These are phyloP conservation scores for Carallia pectinifolia DNA, from an alignment of 345 rosid species.

Conservation along the genomic window DNA sequence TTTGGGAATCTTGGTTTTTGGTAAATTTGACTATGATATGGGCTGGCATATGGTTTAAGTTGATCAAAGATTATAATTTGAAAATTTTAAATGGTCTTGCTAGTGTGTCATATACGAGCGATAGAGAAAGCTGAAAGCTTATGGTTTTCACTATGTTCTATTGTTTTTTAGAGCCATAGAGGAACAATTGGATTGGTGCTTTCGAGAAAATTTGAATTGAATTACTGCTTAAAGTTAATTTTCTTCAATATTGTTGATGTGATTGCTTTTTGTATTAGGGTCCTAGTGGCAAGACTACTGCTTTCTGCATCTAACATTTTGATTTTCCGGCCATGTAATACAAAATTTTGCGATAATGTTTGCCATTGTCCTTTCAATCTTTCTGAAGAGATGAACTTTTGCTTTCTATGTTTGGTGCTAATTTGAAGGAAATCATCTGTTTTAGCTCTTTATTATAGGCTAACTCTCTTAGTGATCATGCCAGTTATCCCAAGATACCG, in stretches of 20 bases:
- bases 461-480: slow-evolving; percentile 1
- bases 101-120: no score
- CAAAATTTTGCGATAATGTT: not conserved
- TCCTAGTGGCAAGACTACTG: no score
- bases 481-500: slow-evolving; percentile 51
- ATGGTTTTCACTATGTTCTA: not conserved
- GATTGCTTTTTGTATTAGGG: no score
- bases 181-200: not conserved
- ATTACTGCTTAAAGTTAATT: not conserved
- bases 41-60: no score
- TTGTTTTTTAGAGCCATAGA: not conserved
- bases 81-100: no score
- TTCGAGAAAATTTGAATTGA: not conserved
- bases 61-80: no score
- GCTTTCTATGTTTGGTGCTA: not conserved
- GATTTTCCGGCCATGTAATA: no score
- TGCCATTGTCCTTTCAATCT: not conserved
- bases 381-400: not conserved
- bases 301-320: no score
- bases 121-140: no score
- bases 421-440: not conserved
- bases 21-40: no score
- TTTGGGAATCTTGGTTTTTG: no score
- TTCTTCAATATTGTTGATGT: not conserved
- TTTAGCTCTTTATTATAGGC: not conserved